Base-by-base conservation (phyloP, 2,329 filamentous ascomycete genomes). In the Venturia asperata region DNA sequence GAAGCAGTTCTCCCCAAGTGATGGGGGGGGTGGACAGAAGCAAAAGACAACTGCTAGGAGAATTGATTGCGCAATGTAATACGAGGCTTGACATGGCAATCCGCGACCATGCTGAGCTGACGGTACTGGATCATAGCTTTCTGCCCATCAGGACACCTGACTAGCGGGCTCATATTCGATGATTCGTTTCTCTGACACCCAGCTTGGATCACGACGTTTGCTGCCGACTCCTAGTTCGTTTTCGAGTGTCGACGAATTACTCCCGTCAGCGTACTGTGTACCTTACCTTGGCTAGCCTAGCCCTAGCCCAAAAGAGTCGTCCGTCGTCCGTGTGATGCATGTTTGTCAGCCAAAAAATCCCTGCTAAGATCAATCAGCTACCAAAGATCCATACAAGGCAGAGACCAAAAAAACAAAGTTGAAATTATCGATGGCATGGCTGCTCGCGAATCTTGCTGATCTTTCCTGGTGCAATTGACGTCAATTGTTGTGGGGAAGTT, bases 11-110 rank as follows among this genome's bases (percentile, higher is more conserved):
- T 34, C 17, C 5, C 27, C 52, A 19, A 37, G 19, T 37, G 37
- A 58, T 13, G 7, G 19, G 27, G 1, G 30, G 15, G 37, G 4
- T 15, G 21, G 21, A 43, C 3, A 19, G 43, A 42, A 15, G 30
- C 27, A 13, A 61, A 42, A 42, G 24, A 13, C 56, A 21, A 27
- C 27, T 27, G n/a, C 11, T 45, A 30, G 60, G 43, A 45, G 43
- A 62, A 27, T 58, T 58, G 15, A 58, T 58, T 37, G 52, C 52
- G 49, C 24, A 47, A 41, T 41, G 39, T 24, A 47, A 10, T 24
- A n/a, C 10, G 45, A 47, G 6, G 27, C 21, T n/a, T 52, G n/a
- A 52, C 3, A 52, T 52, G 21, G n/a, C 24, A 6, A 27, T 2
- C 6, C 45, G 45, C 45, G 2, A 47, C 21, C 17, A 17, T 47